Evolutionary conservation across 2,329 filamentous ascomycete genomes (phyloP), one percentile per base, ranked within the genome.

Genomic region (Septoria petroselini): DNA sequence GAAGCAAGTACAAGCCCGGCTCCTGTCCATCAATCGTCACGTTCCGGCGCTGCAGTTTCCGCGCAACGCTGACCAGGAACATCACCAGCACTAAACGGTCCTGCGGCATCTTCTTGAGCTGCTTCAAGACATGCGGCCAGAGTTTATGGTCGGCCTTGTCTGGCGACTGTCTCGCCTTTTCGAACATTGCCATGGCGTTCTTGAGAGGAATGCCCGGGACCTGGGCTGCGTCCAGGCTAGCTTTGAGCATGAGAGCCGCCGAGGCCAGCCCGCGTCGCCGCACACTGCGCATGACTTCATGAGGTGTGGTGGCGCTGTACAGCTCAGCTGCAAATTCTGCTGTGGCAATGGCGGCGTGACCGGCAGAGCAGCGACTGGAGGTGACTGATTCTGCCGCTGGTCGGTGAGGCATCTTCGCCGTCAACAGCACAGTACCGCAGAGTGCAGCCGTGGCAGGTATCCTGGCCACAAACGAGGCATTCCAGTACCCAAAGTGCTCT

Each of bases 401-500:
- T 9, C 19, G 17, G n/a, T 37, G 43, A 14, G 48, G 34, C 7
- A 57, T 23, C 35, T 45, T 39, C 4, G 49, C 40, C 7, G 46
- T 44, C 29, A 54, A 31, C 8, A 57, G 42, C 29, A 50, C 34
- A 15, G 40, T 31, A 6, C 54, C 54, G 23, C 54, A 57, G 8
- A 57, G 21, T 7, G 52, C 54, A 7, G 52, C 51, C 3, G 42
- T 46, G 8, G 47, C 21, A 21, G 52, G 49, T 4, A 54, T 19
- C 15, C 39, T 29, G 19, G 14, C 25, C 35, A 41, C 40, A 19
- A 54, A 54, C 7, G 54, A 51, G 11, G 48, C 44, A 17, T 47
- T 46, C 52, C 52, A 54, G 27, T 57, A 57, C 25, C 54, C 54
- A 33, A 48, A 48, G 14, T 52, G 51, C 25, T 53, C 42, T 44